Evolutionary conservation across 108 stramenopile genomes (phyloP), one percentile per base, ranked within the genome.

Genomic region (Aurantiochytrium sp.): DNA sequence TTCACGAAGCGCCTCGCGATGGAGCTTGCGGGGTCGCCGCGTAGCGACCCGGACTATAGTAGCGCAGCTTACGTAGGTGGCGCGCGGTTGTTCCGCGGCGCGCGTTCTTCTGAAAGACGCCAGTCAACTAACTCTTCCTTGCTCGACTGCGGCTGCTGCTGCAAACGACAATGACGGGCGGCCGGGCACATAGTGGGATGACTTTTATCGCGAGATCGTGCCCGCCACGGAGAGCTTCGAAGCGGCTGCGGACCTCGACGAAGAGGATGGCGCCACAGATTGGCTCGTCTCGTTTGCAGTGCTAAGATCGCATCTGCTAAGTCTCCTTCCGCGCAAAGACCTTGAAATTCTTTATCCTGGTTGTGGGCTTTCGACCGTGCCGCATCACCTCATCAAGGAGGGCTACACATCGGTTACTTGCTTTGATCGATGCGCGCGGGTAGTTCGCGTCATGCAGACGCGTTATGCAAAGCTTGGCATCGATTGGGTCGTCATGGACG

Each of bases 401-500:
- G 76, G 76, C 1, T 83, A 53, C 28, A 83, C 51, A 23, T 53
- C 45, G 49, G 3, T 83, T 8, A 83, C 76, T 12, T 83, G 76
- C 76, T 53, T 83, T 83, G 76, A 83, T 23, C 6, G 45, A 8
- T 83, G 49, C 51, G 76, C 45, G n/a, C 45, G 45, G 28, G 51
- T 83, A 25, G 2, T 83, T 83, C 76, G 51, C n/a, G 3, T 25
- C 25, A 53, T 83, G 76, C 45, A 83, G 51, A 53, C 45, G n/a
- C 76, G 51, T 6, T 28, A 83, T 23, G 51, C 45, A 6, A 53
- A 47, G n/a, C 76, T 83, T 12, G 51, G 76, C 76, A 83, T 83
- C 23, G 76, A 83, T 23, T 83, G 76, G 76, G 76, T 83, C 10
- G 76, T 53, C 49, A 83, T 83, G 76, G 76, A 83, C 51, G 76